Evolutionary conservation across 495 filamentous ascomycete genomes (phyloP).

Genomic region (Penicillium angulare): DNA sequence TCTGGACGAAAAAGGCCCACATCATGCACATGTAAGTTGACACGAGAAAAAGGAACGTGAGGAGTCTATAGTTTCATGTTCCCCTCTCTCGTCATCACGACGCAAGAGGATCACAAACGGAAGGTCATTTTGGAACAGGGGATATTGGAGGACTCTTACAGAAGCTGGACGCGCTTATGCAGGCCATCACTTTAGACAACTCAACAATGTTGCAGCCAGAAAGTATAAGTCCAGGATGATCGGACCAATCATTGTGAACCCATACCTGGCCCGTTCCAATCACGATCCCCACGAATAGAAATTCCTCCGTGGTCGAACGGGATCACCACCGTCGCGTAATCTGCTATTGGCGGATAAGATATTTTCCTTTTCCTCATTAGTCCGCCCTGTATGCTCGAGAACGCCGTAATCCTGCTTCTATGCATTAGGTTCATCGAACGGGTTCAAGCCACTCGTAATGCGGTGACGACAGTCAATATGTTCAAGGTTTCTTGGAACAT

Average conservation of each 20-base stretch:
- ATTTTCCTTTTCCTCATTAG: conserved; percentile 3
- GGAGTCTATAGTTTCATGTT: neutral
- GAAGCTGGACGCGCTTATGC: conserved; percentile 19
- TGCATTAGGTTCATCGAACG: neutral
- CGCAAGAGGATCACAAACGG: neutral
- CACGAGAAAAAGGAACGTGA: neutral
- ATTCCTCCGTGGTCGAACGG: conserved; percentile 1
- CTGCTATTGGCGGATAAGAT: conserved; percentile 19
- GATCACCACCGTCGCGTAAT: neutral
- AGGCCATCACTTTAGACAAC: conserved; percentile 12
- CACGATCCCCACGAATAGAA: neutral
- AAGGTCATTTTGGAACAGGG: neutral
- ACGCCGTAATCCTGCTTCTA: neutral
- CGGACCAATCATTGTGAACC: conserved; percentile 7
- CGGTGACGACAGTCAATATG: neutral
- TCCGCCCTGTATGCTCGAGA: neutral
- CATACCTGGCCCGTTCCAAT: conserved; percentile 2
- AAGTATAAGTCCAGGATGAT: conserved; percentile 8
- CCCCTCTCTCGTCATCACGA: neutral
- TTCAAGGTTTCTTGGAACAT: neutral
- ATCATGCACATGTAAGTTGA: conserved; percentile 3
- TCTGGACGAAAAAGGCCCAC: neutral
- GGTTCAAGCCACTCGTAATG: neutral
- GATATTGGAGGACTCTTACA: conserved; percentile 6
- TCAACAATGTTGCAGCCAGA: conserved; percentile 13